These are phyloP conservation scores for Physaria fendleri DNA, from an alignment of 345 rosid species.

Conservation along the genomic window DNA sequence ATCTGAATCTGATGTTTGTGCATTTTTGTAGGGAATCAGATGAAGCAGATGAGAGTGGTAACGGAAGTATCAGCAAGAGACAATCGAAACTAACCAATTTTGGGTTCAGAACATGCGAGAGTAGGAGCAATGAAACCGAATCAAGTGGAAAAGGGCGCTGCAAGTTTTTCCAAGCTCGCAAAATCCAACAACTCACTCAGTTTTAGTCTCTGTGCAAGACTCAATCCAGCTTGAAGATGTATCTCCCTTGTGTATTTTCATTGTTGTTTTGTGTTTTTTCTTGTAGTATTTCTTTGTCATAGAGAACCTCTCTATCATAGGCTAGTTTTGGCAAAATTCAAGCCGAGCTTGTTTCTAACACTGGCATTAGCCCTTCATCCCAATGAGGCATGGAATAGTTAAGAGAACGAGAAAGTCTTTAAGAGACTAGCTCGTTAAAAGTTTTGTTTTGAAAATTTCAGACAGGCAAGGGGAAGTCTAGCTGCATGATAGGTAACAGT, in stretches of 20 bases:
- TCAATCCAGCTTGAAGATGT: neutral
- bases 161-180: conserved; percentile 75
- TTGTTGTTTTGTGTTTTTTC: neutral
- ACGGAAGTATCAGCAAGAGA: conserved; percentile 43
- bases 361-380: no score
- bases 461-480: no score
- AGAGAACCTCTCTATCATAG: no score
- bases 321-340: no score
- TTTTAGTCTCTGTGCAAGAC: conserved; percentile 36
- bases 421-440: no score
- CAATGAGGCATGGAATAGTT: no score
- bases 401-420: no score
- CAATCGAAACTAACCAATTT: conserved; percentile 65
- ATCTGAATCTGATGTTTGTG: conserved; percentile 1
- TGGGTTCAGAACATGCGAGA: conserved; percentile 57
- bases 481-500: no score
- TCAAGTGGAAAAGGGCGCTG: conserved; percentile 87
- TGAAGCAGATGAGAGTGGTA: conserved; percentile 49
- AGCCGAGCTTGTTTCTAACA: no score
- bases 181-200: conserved; percentile 62
- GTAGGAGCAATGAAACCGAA: conserved; percentile 64
- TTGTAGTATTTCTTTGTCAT: no score
- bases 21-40: conserved; percentile 64
- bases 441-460: no score
- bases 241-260: neutral